These are phyloP conservation scores for Anethum foeniculum DNA, from an alignment of 140 eudicot species.

Conservation along the genomic window DNA sequence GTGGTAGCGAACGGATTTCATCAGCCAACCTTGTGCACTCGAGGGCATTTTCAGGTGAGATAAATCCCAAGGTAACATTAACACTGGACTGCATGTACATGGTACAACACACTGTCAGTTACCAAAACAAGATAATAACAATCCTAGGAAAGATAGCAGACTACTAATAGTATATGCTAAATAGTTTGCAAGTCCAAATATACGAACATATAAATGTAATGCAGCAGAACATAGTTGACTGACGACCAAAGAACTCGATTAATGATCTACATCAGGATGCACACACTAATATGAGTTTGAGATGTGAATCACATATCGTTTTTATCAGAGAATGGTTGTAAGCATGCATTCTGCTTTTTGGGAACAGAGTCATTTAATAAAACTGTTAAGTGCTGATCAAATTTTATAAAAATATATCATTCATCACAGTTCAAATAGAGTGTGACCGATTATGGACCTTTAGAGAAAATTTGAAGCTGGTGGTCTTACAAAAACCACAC, in stretches of 20 bases:
- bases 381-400: neutral
- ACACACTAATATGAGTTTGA: neutral
- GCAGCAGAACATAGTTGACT: neutral
- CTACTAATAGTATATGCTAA: neutral
- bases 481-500: neutral
- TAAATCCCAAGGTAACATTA: slow-evolving; percentile 56
- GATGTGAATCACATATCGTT: neutral
- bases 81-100: slow-evolving; percentile 70
- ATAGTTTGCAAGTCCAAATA: neutral
- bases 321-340: neutral
- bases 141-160: neutral
- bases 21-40: slow-evolving; percentile 67
- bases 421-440: neutral
- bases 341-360: neutral
- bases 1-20: slow-evolving; percentile 77
- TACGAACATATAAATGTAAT: neutral
- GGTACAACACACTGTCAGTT: neutral
- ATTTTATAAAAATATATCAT: neutral
- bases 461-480: neutral
- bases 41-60: slow-evolving; percentile 85
- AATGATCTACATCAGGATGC: neutral
- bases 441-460: neutral
- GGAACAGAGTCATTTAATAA: neutral
- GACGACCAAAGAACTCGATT: neutral
- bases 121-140: neutral